A percentile compares a stretch with the other conserved stretches of the same genome.
phyloP scores from a whole-genome alignment of 257 asterid genomes.

The Galeopsis tetrahit region DNA sequence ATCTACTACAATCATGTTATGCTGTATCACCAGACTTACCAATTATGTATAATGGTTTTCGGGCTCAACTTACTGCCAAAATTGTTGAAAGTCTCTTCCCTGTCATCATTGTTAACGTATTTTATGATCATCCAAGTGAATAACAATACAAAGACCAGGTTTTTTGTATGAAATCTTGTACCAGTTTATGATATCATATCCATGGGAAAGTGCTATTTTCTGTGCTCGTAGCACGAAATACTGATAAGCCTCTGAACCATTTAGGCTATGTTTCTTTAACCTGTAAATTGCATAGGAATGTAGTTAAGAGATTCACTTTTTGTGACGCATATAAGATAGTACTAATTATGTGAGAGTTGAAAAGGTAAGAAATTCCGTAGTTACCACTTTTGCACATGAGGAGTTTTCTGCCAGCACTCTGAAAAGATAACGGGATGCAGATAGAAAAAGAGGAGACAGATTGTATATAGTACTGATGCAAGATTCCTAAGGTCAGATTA shows the following conservation, averaged over 20 bases:
- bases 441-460: background rate
- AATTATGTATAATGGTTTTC: slow-evolving; percentile 84
- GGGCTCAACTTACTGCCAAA: slow-evolving; percentile 85
- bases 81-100: slow-evolving; percentile 97
- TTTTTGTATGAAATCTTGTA: slow-evolving; percentile 28
- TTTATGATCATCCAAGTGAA: background rate
- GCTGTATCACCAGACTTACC: slow-evolving; percentile 50
- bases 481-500: background rate
- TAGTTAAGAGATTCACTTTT: background rate
- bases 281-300: slow-evolving; percentile 42
- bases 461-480: background rate
- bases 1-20: background rate
- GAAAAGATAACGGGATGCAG: slow-evolving; percentile 29
- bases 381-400: slow-evolving; percentile 77
- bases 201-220: slow-evolving; percentile 85
- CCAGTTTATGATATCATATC: slow-evolving; percentile 96
- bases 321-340: background rate
- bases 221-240: slow-evolving; percentile 85
- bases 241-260: slow-evolving; percentile 64
- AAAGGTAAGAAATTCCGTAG: slow-evolving; percentile 6
- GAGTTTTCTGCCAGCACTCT: slow-evolving; percentile 87
- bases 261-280: slow-evolving; percentile 50
- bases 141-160: background rate
- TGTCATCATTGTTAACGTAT: slow-evolving; percentile 34
- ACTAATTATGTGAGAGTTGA: background rate